Base-by-base conservation (phyloP, 371 early-diverging fungal genomes). In the Saksenaea vasiformis region DNA sequence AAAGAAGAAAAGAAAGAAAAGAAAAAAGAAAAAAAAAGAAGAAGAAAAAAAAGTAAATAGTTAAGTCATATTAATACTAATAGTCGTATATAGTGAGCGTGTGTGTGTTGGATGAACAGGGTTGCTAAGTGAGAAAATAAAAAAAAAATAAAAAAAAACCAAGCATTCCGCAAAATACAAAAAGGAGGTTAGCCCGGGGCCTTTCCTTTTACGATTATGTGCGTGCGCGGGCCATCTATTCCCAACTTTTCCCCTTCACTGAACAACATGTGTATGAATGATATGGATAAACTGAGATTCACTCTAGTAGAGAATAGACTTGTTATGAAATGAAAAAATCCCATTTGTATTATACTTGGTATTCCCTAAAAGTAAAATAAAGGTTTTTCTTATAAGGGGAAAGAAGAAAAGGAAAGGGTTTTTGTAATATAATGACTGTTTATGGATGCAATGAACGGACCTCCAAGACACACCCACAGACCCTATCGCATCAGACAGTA, bases 371-470 rank as follows among this genome's bases (percentile, higher is more conserved):
- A 31, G 7, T 31, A 31, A 31, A 31, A 31, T 4, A 31, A 31
- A 7, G 31, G n/a, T n/a, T n/a, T 31, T 31, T 31, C 31, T 31
- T 31, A 31, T 31, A 31, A 31, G 31, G 31, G 31, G 31, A 31
- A 4, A 31, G 7, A 11, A 22, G 31, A 7, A 31, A 4, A 31
- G 7, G 24, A 22, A 47, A 47, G 51, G 51, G 51, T 47, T 47
- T 47, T 17, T 17, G 5, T 47, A 47, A 47, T 47, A 47, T 19
- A 47, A 47, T 26, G 51, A 47, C 51, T 47, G 22, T 47, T 19
- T 47, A 47, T 47, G 51, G 51, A 47, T 47, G 51, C 51, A 47
- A 47, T 47, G 51, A 47, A 47, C 51, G 51, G 51, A 47, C 51
- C 19, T 22, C 22, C 51, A n/a, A 47, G 22, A 22, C 11, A 47